Evolutionary conservation across 2,329 filamentous ascomycete species (phyloP).

Genomic region (Stagonosporopsis chrysanthemi): DNA sequence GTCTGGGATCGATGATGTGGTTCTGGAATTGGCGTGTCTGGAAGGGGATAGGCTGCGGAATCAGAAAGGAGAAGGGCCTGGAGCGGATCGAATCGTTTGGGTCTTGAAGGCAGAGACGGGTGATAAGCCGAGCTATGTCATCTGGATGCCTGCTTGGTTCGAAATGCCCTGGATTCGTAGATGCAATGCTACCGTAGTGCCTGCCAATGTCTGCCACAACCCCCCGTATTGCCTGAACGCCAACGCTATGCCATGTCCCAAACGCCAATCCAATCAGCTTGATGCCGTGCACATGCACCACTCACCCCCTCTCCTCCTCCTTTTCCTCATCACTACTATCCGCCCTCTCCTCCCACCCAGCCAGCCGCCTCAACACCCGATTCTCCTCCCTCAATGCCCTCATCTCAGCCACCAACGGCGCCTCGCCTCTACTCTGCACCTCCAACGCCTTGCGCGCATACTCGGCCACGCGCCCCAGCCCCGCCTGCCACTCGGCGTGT

Average conservation of each 20-base stretch:
- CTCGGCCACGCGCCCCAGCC: slow-evolving; percentile 53
- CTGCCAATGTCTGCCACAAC: neutral
- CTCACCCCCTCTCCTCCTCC: slow-evolving; percentile 19
- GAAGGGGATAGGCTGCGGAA: neutral
- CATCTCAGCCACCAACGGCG: slow-evolving; percentile 49
- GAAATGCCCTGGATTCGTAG: neutral
- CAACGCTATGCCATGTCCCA: slow-evolving; percentile 32
- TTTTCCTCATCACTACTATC: slow-evolving; percentile 52
- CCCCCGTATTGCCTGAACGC: slow-evolving; percentile 21
- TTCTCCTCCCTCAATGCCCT: slow-evolving; percentile 58
- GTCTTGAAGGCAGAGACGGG: neutral
- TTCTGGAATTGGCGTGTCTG: neutral
- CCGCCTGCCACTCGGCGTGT: slow-evolving; percentile 59
- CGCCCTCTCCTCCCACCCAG: slow-evolving; percentile 54
- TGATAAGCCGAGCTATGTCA: neutral
- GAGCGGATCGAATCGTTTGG: neutral
- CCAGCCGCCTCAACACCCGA: slow-evolving; percentile 53
- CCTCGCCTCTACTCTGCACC: slow-evolving; percentile 47
- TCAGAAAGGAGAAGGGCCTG: neutral
- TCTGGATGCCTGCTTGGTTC: neutral
- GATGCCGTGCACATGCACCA: no score
- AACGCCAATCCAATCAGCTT: neutral
- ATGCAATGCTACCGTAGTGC: neutral
- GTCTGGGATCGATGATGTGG: neutral
- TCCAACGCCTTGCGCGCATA: slow-evolving; percentile 51